Percentiles rank a stretch among this genome's conserved stretches.
phyloP scores from a whole-genome alignment of 2,329 filamentous ascomycete genomes.

The Ceratocystis ficicola region DNA sequence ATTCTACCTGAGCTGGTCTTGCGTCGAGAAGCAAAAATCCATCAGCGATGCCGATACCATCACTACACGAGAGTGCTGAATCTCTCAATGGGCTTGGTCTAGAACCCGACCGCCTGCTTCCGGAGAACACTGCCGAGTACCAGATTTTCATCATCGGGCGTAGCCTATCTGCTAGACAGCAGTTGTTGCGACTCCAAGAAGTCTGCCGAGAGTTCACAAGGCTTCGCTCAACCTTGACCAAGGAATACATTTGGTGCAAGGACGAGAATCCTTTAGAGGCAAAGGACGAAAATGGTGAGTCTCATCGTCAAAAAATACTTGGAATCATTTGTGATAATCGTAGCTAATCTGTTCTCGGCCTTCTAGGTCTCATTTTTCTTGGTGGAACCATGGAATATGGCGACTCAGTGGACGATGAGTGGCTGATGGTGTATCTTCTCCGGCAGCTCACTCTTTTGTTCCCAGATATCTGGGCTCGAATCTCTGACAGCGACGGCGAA shows the following conservation, averaged over 20 bases:
- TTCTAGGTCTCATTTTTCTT: slow-evolving; percentile 46
- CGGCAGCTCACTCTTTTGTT: slow-evolving; percentile 66
- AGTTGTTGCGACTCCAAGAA: slow-evolving; percentile 54
- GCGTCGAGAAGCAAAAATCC: neutral
- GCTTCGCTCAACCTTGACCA: slow-evolving; percentile 52
- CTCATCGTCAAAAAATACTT: neutral
- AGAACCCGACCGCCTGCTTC: slow-evolving; percentile 33
- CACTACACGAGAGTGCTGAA: neutral
- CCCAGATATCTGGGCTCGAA: slow-evolving; percentile 64
- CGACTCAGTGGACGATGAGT: slow-evolving; percentile 93
- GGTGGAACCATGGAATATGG: slow-evolving; percentile 75
- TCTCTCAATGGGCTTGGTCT: neutral
- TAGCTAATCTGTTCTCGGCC: neutral
- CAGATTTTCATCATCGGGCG: slow-evolving; percentile 59
- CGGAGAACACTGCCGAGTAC: slow-evolving; percentile 81
- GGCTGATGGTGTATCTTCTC: slow-evolving; percentile 85
- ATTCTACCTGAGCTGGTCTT: neutral
- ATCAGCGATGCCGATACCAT: neutral
- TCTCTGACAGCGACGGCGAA: slow-evolving; percentile 83
- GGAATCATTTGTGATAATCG: neutral
- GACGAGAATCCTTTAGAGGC: slow-evolving; percentile 62
- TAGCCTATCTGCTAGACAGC: slow-evolving; percentile 40
- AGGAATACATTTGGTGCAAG: slow-evolving; percentile 90
- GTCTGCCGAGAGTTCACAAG: slow-evolving; percentile 57
- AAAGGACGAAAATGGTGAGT: slow-evolving; percentile 46